Conservation (phyloP, 169 alveolate species). For the Cryptosporidium viatorum region DNA sequence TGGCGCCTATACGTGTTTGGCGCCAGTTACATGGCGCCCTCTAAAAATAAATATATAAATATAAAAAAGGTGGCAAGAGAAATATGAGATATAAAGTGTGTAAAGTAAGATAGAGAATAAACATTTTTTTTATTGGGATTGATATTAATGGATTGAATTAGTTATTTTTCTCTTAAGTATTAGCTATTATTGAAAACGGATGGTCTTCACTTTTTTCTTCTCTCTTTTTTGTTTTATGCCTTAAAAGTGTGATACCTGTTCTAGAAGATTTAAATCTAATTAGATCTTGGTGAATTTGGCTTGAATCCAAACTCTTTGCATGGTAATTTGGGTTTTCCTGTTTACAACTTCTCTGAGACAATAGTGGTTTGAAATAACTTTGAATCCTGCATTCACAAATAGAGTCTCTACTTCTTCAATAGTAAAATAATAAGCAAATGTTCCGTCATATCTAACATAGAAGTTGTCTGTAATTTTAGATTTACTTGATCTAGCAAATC, state of each 20-base stretch:
- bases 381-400: conserved; percentile 80
- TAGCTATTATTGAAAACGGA: background rate
- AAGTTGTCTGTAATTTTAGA: conserved; percentile 91
- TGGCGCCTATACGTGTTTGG: too few species aligned
- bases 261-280: background rate
- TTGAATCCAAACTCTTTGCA: conserved; percentile 90
- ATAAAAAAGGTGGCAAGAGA: too few species aligned
- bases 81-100: too few species aligned
- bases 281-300: conserved; percentile 80
- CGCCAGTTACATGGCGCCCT: too few species aligned
- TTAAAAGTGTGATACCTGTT: background rate
- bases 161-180: too few species aligned
- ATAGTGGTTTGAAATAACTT: conserved; percentile 77
- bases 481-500: conserved; percentile 88
- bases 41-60: too few species aligned
- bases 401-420: conserved; percentile 83
- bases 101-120: too few species aligned
- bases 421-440: conserved; percentile 90
- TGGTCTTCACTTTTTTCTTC: background rate
- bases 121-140: too few species aligned
- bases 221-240: background rate
- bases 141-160: too few species aligned
- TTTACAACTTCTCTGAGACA: conserved; percentile 82
- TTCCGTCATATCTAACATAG: conserved; percentile 91
- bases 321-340: conserved; percentile 82